phyloP scores from a whole-genome alignment of 495 filamentous ascomycete genomes.

The Tuber calosporum region DNA sequence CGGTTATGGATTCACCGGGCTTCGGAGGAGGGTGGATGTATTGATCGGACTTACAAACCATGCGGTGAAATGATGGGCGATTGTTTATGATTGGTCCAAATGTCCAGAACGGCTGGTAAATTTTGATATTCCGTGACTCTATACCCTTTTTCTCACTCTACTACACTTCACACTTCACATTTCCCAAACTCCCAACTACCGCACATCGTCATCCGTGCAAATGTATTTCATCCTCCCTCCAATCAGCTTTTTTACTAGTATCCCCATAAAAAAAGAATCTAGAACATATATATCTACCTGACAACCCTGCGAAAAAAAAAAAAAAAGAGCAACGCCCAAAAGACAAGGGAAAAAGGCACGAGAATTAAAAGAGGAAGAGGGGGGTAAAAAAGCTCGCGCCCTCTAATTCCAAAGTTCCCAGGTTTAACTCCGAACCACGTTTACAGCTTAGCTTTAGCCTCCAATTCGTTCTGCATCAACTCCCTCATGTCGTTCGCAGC shows the following conservation, averaged over 20 bases:
- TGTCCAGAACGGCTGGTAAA: not conserved
- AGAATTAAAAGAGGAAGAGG: not conserved
- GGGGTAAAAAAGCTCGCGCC: not conserved
- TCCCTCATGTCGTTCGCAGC: slow-evolving; percentile 86
- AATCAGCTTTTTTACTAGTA: not conserved
- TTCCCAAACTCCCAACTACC: not conserved
- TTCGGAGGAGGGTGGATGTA: not conserved
- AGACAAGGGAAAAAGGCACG: not conserved
- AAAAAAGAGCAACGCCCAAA: slow-evolving; percentile 1
- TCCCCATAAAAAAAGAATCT: not conserved
- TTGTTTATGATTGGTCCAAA: not conserved
- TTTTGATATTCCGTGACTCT: not conserved
- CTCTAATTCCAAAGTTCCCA: not conserved
- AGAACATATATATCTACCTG: not conserved
- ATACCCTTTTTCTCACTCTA: not conserved
- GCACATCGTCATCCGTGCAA: not conserved
- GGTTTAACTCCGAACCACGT: not conserved
- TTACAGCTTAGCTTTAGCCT: slow-evolving; percentile 88
- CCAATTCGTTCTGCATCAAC: slow-evolving; percentile 72
- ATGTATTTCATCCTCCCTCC: not conserved
- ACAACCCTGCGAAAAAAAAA: not conserved
- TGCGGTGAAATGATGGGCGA: not conserved
- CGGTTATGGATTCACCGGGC: not conserved
- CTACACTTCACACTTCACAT: not conserved
- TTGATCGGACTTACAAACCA: not conserved